These are phyloP conservation scores for Kwoniella sp. DNA, from an alignment of 768 basidiomycete genomes.

Conservation along the genomic window DNA sequence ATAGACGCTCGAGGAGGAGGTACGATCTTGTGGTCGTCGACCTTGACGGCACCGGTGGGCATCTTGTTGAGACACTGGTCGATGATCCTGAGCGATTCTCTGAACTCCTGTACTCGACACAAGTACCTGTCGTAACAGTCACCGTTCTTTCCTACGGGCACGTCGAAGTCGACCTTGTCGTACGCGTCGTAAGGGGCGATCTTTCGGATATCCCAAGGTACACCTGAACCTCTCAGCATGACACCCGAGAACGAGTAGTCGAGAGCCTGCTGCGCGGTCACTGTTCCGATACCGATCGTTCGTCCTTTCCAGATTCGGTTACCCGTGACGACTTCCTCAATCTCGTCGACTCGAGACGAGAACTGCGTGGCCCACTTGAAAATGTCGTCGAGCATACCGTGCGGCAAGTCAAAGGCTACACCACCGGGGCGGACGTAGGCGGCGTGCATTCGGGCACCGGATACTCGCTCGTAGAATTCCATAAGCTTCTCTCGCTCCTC, in stretches of 20 bases:
- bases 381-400: slow-evolving; percentile 97
- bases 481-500: slow-evolving; percentile 99
- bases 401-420: slow-evolving; percentile 95
- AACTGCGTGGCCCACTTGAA: slow-evolving; percentile 98
- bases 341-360: slow-evolving; percentile 84
- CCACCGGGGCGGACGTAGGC: slow-evolving; percentile 98
- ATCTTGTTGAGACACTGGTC: slow-evolving; percentile 95
- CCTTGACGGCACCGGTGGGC: slow-evolving; percentile 84
- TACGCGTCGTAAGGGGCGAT: slow-evolving; percentile 94
- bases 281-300: slow-evolving; percentile 84
- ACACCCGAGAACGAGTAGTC: slow-evolving; percentile 95
- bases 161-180: slow-evolving; percentile 94
- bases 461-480: slow-evolving; percentile 99
- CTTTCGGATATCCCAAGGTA: slow-evolving; percentile 91
- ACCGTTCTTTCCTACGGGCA: slow-evolving; percentile 94
- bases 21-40: slow-evolving; percentile 96
- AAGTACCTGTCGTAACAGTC: slow-evolving; percentile 98
- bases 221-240: slow-evolving; percentile 91
- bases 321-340: slow-evolving; percentile 95
- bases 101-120: slow-evolving; percentile 97
- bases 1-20: slow-evolving; percentile 95
- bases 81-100: slow-evolving; percentile 88
- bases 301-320: slow-evolving; percentile 98
- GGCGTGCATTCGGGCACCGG: slow-evolving; percentile 92
- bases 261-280: slow-evolving; percentile 88